These are phyloP conservation scores for Colletotrichum higginsianum DNA, from an alignment of 2,329 filamentous ascomycete species.

Conservation along the genomic window DNA sequence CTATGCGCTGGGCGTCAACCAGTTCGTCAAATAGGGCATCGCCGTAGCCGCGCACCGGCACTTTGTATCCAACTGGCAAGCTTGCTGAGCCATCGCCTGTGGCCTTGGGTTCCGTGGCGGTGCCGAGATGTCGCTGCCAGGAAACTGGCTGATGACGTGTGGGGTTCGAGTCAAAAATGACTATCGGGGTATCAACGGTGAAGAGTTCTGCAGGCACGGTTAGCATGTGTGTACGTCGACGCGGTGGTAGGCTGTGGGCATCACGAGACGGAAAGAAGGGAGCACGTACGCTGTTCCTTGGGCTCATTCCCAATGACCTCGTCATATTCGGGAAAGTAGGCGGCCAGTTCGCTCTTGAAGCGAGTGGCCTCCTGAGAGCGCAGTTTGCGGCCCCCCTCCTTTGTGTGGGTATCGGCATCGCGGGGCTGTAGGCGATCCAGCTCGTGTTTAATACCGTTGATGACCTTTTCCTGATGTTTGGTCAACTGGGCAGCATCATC, in stretches of 20 bases:
- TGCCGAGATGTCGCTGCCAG: constrained; percentile 30
- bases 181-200: constrained; percentile 79
- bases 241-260: not conserved
- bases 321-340: constrained; percentile 95
- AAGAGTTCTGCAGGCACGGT: constrained; percentile 74
- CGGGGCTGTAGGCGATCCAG: constrained; percentile 69
- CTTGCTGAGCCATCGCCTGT: constrained; percentile 11
- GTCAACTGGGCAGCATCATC: constrained; percentile 52
- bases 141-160: constrained; percentile 40
- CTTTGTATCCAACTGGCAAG: constrained; percentile 44
- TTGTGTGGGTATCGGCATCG: constrained; percentile 57
- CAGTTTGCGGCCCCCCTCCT: constrained; percentile 80
- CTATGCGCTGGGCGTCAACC: constrained; percentile 69
- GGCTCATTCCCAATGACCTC: constrained; percentile 90
- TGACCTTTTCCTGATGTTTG: constrained; percentile 71
- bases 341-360: constrained; percentile 91
- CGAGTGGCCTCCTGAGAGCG: constrained; percentile 88
- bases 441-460: constrained; percentile 75
- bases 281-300: constrained; percentile 79
- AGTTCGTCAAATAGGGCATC: constrained; percentile 71
- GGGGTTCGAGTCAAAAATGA: constrained; percentile 72
- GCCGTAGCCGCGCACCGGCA: constrained; percentile 66
- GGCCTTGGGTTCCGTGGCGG: not conserved
- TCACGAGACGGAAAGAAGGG: not conserved
- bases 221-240: constrained; percentile 13